A percentile compares a stretch with the other conserved stretches of the same genome.
Evolutionary conservation across 2,329 filamentous ascomycete genomes (phyloP).

Genomic region (Rutstroemia sp.): DNA sequence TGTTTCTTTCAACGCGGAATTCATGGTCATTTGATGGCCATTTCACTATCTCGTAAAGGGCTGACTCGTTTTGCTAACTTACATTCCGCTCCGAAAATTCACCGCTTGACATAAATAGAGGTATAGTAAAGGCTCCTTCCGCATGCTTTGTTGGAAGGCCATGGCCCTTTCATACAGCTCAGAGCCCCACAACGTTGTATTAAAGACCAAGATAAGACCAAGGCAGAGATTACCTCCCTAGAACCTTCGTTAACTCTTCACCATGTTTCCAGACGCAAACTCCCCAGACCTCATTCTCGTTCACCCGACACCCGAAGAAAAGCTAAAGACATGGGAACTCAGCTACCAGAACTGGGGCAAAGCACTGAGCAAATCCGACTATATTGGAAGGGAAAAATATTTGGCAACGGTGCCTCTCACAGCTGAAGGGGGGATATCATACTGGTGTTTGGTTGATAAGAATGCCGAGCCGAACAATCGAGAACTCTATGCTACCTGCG

Average conservation of each 20-base stretch:
- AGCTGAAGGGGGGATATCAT: slow-evolving; percentile 45
- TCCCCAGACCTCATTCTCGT: slow-evolving; percentile 39
- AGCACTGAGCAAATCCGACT: slow-evolving; percentile 45
- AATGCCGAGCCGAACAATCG: slow-evolving; percentile 34
- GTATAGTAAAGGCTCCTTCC: neutral
- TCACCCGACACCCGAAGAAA: slow-evolving; percentile 50
- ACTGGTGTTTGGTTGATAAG: slow-evolving; percentile 56
- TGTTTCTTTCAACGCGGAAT: neutral
- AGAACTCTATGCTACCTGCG: slow-evolving; percentile 55
- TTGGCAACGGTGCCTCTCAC: slow-evolving; percentile 52
- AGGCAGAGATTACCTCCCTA: slow-evolving; percentile 2
- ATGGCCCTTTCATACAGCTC: neutral
- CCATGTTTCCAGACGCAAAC: slow-evolving; percentile 20
- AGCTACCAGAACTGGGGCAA: slow-evolving; percentile 53
- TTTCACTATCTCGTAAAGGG: slow-evolving; percentile 1
- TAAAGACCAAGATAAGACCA: slow-evolving; percentile 1
- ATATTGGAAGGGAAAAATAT: slow-evolving; percentile 51
- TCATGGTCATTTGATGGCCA: slow-evolving; percentile 2
- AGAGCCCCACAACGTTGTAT: neutral
- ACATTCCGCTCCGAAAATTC: neutral
- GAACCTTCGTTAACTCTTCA: neutral
- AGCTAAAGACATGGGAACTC: slow-evolving; percentile 44
- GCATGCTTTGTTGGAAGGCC: neutral
- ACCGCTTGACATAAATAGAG: neutral
- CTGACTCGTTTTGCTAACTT: neutral